These are phyloP conservation scores for Kluyveromyces wickerhamii DNA, from an alignment of 805 yeast genomes.

Conservation along the genomic window DNA sequence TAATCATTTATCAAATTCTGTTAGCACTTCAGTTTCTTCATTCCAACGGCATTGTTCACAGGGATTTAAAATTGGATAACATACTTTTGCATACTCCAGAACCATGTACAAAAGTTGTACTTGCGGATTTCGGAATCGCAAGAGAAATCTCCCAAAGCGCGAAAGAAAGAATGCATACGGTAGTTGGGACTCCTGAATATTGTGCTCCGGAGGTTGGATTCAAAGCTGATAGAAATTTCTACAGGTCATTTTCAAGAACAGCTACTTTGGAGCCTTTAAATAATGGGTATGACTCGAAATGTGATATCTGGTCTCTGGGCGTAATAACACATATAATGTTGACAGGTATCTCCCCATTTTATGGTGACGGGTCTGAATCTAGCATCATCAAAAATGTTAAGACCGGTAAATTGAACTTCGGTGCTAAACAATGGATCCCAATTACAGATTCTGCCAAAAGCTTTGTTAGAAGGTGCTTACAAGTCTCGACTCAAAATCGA, in stretches of 20 bases:
- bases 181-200: constrained; percentile 61
- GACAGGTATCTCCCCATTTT: constrained; percentile 60
- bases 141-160: constrained; percentile 25
- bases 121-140: constrained; percentile 66
- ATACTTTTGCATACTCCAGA: constrained; percentile 47
- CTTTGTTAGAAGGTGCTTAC: constrained; percentile 36
- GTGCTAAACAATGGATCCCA: constrained; percentile 35
- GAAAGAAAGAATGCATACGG: constrained; percentile 38
- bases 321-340: constrained; percentile 50
- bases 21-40: constrained; percentile 52
- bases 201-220: constrained; percentile 66
- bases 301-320: constrained; percentile 68
- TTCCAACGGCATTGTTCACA: constrained; percentile 45
- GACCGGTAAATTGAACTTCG: constrained; percentile 34
- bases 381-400: constrained; percentile 37
- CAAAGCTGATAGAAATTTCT: constrained; percentile 25
- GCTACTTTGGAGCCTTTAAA: constrained; percentile 20
- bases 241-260: constrained; percentile 20
- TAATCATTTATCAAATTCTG: constrained; percentile 49
- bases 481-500: constrained; percentile 33
- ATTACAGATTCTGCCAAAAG: constrained; percentile 38
- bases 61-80: constrained; percentile 63
- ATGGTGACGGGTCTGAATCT: constrained; percentile 37
- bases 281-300: constrained; percentile 44
- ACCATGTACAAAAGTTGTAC: constrained; percentile 43